Conservation (phyloP, 176 grass and related monocot species). For the Avena eriantha region DNA sequence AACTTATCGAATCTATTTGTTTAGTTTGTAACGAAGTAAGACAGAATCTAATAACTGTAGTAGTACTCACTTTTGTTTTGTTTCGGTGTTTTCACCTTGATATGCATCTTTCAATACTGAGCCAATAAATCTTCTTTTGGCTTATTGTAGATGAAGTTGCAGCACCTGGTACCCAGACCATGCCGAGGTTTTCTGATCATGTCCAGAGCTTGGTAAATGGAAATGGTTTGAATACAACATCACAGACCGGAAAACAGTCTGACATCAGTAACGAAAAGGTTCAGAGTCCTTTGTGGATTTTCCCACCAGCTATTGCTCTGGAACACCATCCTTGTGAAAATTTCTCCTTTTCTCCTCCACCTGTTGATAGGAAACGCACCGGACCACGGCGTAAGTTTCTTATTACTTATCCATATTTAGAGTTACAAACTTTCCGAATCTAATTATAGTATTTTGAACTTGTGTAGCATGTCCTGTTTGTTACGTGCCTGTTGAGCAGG, state of each 20-base stretch:
- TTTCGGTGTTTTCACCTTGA: conserved; percentile 25
- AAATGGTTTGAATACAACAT: conserved; percentile 41
- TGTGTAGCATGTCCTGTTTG: conserved; percentile 93
- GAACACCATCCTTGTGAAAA: conserved; percentile 88
- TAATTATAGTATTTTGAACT: conserved; percentile 51
- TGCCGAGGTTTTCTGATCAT: conserved; percentile 58
- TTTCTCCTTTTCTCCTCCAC: conserved; percentile 86
- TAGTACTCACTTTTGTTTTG: conserved; percentile 4
- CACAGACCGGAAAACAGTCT: conserved; percentile 24
- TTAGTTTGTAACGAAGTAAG: conserved; percentile 19
- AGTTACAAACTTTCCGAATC: conserved; percentile 12
- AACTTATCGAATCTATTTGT: neutral
- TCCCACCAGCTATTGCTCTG: conserved; percentile 54
- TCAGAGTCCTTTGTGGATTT: conserved; percentile 13
- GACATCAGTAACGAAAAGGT: conserved; percentile 44
- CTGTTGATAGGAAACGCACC: conserved; percentile 80
- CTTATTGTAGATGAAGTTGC: conserved; percentile 73
- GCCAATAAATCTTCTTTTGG: conserved; percentile 15
- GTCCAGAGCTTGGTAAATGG: conserved; percentile 59
- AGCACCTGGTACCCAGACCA: conserved; percentile 59
- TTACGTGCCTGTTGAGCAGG: conserved; percentile 85
- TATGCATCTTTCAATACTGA: conserved; percentile 37
- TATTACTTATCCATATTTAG: conserved; percentile 32
- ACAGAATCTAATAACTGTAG: neutral
- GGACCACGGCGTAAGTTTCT: conserved; percentile 92